Evolutionary conservation across 768 basidiomycete species (phyloP).

Genomic region (Pleurotus eryngii): DNA sequence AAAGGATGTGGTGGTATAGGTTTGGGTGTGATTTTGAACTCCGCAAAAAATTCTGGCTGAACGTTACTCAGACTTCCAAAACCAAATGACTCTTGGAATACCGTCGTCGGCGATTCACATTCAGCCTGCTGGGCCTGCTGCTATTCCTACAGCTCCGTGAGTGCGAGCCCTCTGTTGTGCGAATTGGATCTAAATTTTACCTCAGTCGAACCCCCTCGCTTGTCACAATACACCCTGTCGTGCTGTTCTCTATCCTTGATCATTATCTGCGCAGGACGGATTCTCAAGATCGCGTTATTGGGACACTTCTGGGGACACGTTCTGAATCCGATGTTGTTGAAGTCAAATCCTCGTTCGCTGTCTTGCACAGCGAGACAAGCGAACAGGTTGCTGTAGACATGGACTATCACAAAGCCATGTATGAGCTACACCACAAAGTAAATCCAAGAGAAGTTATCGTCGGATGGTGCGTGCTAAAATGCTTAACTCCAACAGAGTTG

Average conservation of each 20-base stretch:
- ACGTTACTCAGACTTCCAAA: conserved; percentile 4
- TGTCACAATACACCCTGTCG: conserved; percentile 87
- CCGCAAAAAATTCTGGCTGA: conserved; percentile 23
- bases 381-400: conserved; percentile 96
- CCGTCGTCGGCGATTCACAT: conserved; percentile 51
- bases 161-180: conserved; percentile 12
- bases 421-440: conserved; percentile 83
- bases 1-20: conserved; percentile 13
- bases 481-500: neutral
- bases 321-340: conserved; percentile 62
- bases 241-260: conserved; percentile 92
- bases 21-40: conserved; percentile 29
- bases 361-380: conserved; percentile 87
- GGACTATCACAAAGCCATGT: conserved; percentile 93
- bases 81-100: conserved; percentile 47
- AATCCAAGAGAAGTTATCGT: conserved; percentile 88
- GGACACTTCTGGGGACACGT: conserved; percentile 87
- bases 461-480: conserved; percentile 71
- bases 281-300: conserved; percentile 85
- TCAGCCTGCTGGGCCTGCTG: conserved; percentile 29
- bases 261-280: conserved; percentile 90
- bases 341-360: conserved; percentile 84
- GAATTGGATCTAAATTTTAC: conserved; percentile 7
- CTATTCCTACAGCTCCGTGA: conserved; percentile 36
- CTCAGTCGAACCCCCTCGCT: conserved; percentile 65